These are phyloP conservation scores for Mrakia hoshinonis DNA, from an alignment of 768 basidiomycete genomes.

Conservation along the genomic window DNA sequence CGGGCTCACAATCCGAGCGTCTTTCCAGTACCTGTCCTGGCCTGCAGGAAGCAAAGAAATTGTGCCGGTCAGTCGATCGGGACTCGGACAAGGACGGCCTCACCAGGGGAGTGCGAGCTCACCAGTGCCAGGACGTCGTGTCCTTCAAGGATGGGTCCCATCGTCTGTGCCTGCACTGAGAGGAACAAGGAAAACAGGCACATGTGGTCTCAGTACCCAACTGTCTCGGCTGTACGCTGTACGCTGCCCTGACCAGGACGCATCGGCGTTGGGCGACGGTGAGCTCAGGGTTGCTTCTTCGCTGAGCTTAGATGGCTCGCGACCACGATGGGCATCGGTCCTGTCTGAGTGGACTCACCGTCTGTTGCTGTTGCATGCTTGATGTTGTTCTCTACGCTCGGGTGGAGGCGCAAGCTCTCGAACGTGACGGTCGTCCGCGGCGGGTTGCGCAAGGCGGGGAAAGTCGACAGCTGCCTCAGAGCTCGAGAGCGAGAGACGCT, in stretches of 20 bases:
- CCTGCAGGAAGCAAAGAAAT: constrained; percentile 40
- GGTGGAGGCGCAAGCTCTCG: not conserved
- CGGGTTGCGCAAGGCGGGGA: too few relatives aligned
- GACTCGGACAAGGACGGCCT: not conserved
- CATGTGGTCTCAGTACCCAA: not conserved
- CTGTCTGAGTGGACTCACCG: too few relatives aligned
- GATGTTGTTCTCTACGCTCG: not conserved
- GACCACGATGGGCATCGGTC: too few relatives aligned
- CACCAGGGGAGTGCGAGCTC: not conserved
- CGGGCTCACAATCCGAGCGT: constrained; percentile 57
- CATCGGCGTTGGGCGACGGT: too few relatives aligned
- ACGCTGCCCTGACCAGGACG: not conserved
- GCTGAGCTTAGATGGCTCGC: too few relatives aligned
- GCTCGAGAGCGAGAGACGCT: too few relatives aligned
- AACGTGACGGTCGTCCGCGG: not conserved
- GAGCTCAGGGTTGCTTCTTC: too few relatives aligned
- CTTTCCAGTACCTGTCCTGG: constrained; percentile 83
- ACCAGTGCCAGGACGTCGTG: constrained; percentile 18
- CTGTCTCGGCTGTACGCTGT: not conserved
- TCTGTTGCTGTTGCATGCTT: not conserved
- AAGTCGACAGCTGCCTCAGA: too few relatives aligned
- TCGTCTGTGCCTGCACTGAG: constrained; percentile 12
- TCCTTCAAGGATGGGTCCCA: constrained; percentile 4
- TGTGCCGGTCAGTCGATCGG: not conserved
- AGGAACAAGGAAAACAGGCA: not conserved